These are phyloP conservation scores for Pelagophyceae sp. DNA, from an alignment of 352 stramenopile genomes.

Conservation along the genomic window DNA sequence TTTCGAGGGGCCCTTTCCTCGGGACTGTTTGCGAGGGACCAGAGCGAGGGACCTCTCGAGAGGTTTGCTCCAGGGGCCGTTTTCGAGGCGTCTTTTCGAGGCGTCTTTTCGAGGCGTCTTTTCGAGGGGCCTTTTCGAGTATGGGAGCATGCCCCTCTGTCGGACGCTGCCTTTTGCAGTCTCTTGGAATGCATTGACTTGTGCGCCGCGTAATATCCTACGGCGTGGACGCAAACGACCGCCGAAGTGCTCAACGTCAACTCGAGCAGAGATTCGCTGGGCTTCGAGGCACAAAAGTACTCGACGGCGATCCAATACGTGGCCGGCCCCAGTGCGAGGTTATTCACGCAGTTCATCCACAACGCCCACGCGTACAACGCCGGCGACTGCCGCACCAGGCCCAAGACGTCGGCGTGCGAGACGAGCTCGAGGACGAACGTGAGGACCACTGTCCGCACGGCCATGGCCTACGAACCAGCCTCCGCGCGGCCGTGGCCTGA, in stretches of 20 bases:
- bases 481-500: no score
- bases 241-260: background rate
- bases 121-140: no score
- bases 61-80: no score
- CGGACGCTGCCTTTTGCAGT: no score
- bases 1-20: no score
- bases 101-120: no score
- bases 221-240: background rate
- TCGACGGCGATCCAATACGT: background rate
- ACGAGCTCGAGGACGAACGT: background rate
- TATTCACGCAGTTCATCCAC: background rate
- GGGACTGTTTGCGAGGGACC: no score
- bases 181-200: background rate
- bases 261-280: background rate
- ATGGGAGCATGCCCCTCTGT: no score
- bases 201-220: background rate
- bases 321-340: background rate
- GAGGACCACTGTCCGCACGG: background rate
- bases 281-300: background rate
- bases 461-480: no score
- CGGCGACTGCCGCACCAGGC: background rate
- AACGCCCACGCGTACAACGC: background rate
- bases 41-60: no score
- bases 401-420: background rate
- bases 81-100: no score